Percentiles rank a stretch among this genome's conserved stretches.
phyloP scores from a whole-genome alignment of 1,284 basidiomycete genomes.

The Trichosporon asahii region DNA sequence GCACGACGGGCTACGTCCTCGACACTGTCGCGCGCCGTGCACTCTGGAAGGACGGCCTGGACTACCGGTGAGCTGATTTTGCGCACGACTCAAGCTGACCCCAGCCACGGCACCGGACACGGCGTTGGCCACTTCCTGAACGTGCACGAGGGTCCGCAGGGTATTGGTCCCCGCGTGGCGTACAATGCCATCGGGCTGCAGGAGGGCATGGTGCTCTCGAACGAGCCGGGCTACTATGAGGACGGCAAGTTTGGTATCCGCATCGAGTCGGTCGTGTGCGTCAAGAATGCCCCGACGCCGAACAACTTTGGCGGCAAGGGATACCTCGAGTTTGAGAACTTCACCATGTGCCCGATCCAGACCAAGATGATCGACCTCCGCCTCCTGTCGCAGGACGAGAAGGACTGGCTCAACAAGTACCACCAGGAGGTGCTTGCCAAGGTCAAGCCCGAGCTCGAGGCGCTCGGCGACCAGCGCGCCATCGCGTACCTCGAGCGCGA shows the following conservation, averaged over 20 bases:
- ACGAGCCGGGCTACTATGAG: constrained; percentile 91
- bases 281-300: constrained; percentile 66
- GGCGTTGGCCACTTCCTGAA: constrained; percentile 90
- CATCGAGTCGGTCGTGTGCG: constrained; percentile 83
- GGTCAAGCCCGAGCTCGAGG: constrained; percentile 66
- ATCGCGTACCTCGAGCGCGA: constrained; percentile 74
- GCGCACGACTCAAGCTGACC: constrained; percentile 7
- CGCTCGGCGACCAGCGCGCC: constrained; percentile 62
- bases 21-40: constrained; percentile 80
- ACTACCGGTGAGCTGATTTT: constrained; percentile 54
- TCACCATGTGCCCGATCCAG: constrained; percentile 90
- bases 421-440: constrained; percentile 75
- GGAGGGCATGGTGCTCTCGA: constrained; percentile 83
- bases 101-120: constrained; percentile 84
- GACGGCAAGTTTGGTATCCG: constrained; percentile 91
- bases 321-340: constrained; percentile 75
- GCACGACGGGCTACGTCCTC: constrained; percentile 62
- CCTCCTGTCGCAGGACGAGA: constrained; percentile 67
- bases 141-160: constrained; percentile 90
- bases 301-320: constrained; percentile 83
- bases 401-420: constrained; percentile 79
- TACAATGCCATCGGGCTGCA: constrained; percentile 64
- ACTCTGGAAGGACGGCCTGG: constrained; percentile 86
- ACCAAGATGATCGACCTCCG: constrained; percentile 70
- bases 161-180: constrained; percentile 71